Percentiles rank a stretch among this genome's conserved stretches.
Conservation (phyloP, 306 rosid genomes). For the Sicyos edulis region DNA sequence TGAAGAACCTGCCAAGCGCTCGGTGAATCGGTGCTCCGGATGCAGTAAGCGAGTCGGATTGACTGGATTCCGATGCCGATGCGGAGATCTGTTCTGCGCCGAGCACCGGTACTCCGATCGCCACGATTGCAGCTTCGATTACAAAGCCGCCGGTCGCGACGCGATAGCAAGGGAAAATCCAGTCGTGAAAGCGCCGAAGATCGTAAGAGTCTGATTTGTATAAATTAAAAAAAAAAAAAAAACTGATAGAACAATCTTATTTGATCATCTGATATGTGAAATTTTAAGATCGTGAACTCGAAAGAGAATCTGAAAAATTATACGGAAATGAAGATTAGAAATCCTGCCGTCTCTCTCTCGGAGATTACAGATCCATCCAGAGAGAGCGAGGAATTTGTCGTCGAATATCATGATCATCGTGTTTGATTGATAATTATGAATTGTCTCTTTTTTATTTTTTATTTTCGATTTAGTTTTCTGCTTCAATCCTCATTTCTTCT, state of each 20-base stretch:
- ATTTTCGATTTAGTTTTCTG: constrained; percentile 13
- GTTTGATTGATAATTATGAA: constrained; percentile 48
- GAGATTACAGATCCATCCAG: constrained; percentile 23
- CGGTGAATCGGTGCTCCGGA: constrained; percentile 75
- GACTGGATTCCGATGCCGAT: constrained; percentile 89
- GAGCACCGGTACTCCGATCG: constrained; percentile 95
- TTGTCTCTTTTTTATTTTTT: constrained; percentile 27
- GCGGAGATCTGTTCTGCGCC: constrained; percentile 82
- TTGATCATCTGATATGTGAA: constrained; percentile 9
- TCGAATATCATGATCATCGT: constrained; percentile 33
- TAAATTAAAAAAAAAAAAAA: constrained; percentile 20
- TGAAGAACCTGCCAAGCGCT: constrained; percentile 45
- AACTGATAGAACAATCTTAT: constrained; percentile 12
- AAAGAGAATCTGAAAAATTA: constrained; percentile 18
- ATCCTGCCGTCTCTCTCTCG: constrained; percentile 19
- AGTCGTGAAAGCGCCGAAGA: constrained; percentile 75
- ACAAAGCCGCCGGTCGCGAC: constrained; percentile 79
- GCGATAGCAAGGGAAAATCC: constrained; percentile 93
- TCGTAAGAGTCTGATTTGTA: constrained; percentile 63
- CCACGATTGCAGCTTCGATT: constrained; percentile 85
- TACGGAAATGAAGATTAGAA: constrained; percentile 27
- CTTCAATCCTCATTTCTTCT: constrained; percentile 1
- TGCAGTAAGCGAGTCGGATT: constrained; percentile 73
- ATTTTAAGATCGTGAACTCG: constrained; percentile 16
- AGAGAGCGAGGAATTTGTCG: constrained; percentile 29